Conservation (phyloP, 495 filamentous ascomycete genomes). For the Xylaria grammica region DNA sequence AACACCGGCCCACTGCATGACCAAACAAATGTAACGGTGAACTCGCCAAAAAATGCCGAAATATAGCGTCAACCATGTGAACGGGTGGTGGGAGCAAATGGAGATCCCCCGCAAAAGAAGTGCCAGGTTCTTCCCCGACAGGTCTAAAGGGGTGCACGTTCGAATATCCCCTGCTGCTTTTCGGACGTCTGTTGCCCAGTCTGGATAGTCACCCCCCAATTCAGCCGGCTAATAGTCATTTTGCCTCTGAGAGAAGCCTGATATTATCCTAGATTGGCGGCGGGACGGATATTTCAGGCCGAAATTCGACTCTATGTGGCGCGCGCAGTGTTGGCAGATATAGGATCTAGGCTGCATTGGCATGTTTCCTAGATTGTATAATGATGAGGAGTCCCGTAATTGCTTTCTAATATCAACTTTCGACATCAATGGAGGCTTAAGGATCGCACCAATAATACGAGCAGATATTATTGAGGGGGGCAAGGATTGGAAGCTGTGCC, state of each 20-base stretch:
- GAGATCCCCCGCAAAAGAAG: slow-evolving; percentile 6
- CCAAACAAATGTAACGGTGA: neutral
- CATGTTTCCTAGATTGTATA: slow-evolving; percentile 4
- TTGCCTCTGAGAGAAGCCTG: neutral
- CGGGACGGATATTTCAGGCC: slow-evolving; percentile 2
- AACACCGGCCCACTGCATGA: neutral
- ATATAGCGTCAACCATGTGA: neutral
- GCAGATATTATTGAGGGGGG: neutral
- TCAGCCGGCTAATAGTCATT: slow-evolving; percentile 9
- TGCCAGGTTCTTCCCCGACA: slow-evolving; percentile 1
- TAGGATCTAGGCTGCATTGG: neutral
- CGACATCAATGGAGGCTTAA: too few relatives aligned
- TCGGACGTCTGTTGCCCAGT: slow-evolving; percentile 9
- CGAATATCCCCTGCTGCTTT: slow-evolving; percentile 2
- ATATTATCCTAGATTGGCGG: slow-evolving; percentile 1
- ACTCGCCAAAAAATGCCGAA: slow-evolving; percentile 18
- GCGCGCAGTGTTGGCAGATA: neutral
- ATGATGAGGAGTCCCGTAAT: neutral
- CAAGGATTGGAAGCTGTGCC: too few relatives aligned
- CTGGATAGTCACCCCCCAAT: neutral
- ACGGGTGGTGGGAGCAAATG: neutral
- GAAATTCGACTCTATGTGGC: neutral
- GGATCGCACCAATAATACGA: too few relatives aligned
- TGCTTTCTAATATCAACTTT: neutral
- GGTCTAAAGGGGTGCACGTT: too few relatives aligned